These are phyloP conservation scores for Phylloporus arenicola DNA, from an alignment of 768 basidiomycete genomes.

Conservation along the genomic window DNA sequence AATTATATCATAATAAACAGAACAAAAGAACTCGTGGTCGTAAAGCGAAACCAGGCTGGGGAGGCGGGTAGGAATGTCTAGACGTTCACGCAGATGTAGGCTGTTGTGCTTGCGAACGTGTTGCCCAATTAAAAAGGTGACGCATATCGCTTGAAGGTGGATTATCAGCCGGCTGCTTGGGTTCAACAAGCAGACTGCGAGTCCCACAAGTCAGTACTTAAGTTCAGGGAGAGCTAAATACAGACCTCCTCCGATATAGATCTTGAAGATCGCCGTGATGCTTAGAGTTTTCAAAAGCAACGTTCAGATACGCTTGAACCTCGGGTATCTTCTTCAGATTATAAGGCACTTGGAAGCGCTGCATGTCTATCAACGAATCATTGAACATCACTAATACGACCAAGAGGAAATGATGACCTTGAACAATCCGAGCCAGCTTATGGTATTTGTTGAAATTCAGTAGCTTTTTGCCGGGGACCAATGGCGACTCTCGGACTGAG, in stretches of 20 bases:
- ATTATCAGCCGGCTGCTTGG: slow-evolving; percentile 70
- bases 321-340: slow-evolving; percentile 86
- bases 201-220: background rate
- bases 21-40: slow-evolving; percentile 11
- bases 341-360: slow-evolving; percentile 85
- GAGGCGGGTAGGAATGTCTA: slow-evolving; percentile 17
- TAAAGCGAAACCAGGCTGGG: slow-evolving; percentile 1
- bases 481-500: slow-evolving; percentile 73
- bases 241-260: slow-evolving; percentile 78
- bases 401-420: slow-evolving; percentile 43
- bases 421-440: slow-evolving; percentile 80
- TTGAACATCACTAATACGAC: background rate
- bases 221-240: background rate
- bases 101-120: slow-evolving; percentile 45
- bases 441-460: slow-evolving; percentile 97
- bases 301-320: slow-evolving; percentile 73
- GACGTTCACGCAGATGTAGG: slow-evolving; percentile 31
- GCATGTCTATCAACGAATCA: slow-evolving; percentile 57
- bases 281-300: slow-evolving; percentile 69
- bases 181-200: slow-evolving; percentile 72
- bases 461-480: slow-evolving; percentile 68
- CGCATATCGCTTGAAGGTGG: slow-evolving; percentile 64
- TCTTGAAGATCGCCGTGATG: slow-evolving; percentile 81
- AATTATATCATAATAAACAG: slow-evolving; percentile 28
- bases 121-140: slow-evolving; percentile 76